These are phyloP conservation scores for Venturia oleaginea DNA, from an alignment of 2,329 filamentous ascomycete species.

Conservation along the genomic window DNA sequence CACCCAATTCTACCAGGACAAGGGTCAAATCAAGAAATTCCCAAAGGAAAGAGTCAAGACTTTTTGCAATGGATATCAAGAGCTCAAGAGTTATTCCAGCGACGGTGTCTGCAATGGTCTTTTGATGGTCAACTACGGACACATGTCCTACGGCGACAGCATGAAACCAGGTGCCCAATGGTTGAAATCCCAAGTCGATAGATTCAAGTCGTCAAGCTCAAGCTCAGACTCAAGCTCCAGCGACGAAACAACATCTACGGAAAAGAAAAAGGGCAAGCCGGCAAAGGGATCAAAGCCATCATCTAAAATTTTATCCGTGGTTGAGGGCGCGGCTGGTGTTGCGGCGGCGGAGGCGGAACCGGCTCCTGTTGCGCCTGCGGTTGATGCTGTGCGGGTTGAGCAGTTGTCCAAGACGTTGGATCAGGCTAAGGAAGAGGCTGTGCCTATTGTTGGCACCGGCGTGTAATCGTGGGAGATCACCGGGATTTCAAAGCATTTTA, in stretches of 20 bases:
- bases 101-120: constrained; percentile 32
- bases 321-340: not conserved
- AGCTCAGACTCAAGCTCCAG: too few species aligned
- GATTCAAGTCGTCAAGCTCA: not conserved
- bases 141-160: constrained; percentile 9
- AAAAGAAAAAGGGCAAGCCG: not conserved
- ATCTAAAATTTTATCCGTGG: not conserved
- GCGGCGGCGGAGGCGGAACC: not conserved
- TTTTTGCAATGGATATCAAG: constrained; percentile 23
- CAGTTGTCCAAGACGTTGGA: not conserved
- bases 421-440: not conserved
- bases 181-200: constrained; percentile 3
- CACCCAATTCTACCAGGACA: constrained; percentile 31
- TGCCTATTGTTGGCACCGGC: not conserved
- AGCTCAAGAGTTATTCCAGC: constrained; percentile 10
- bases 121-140: constrained; percentile 20
- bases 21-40: constrained; percentile 27
- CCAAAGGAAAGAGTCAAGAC: constrained; percentile 26
- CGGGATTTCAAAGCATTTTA: too few species aligned
- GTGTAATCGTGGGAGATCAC: too few species aligned
- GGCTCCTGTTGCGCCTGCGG: not conserved
- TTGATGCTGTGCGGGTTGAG: not conserved
- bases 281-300: not conserved
- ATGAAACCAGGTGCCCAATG: not conserved
- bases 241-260: too few species aligned